Percentiles rank a stretch among this genome's conserved stretches.
Conservation (phyloP, 2,329 filamentous ascomycete species). For the Neofusicoccum laricinum region DNA sequence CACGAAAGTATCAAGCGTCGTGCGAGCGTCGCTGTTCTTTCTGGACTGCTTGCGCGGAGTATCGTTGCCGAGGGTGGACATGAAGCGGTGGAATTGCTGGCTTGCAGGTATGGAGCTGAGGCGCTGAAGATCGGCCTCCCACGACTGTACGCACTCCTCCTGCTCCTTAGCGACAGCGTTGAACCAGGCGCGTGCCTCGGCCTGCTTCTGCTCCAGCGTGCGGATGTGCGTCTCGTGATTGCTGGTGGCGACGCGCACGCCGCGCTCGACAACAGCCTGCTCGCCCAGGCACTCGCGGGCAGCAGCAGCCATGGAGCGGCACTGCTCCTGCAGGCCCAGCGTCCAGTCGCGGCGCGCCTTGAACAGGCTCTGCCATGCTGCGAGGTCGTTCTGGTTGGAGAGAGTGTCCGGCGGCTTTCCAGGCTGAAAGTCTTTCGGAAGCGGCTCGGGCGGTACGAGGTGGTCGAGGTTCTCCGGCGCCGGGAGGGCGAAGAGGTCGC, state of each 20-base stretch:
- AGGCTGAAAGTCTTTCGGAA: slow-evolving; percentile 60
- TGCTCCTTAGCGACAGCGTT: slow-evolving; percentile 67
- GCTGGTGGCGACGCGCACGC: slow-evolving; percentile 77
- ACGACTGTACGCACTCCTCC: slow-evolving; percentile 59
- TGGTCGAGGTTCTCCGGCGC: slow-evolving; percentile 49
- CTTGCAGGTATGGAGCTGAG: slow-evolving; percentile 65
- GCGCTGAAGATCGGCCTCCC: slow-evolving; percentile 66
- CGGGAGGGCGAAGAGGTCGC: slow-evolving; percentile 50
- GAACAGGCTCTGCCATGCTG: slow-evolving; percentile 87
- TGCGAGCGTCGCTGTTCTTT: slow-evolving; percentile 24
- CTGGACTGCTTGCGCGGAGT: slow-evolving; percentile 26
- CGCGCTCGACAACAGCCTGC: slow-evolving; percentile 73
- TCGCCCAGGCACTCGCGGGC: slow-evolving; percentile 67
- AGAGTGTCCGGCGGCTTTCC: slow-evolving; percentile 73
- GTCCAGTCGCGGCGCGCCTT: slow-evolving; percentile 80
- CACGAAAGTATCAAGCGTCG: slow-evolving; percentile 24
- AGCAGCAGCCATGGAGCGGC: slow-evolving; percentile 60
- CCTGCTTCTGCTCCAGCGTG: slow-evolving; percentile 67
- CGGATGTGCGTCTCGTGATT: slow-evolving; percentile 78
- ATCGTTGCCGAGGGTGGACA: slow-evolving; percentile 22
- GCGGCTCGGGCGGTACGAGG: slow-evolving; percentile 50
- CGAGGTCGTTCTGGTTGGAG: slow-evolving; percentile 72
- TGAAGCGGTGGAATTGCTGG: slow-evolving; percentile 58
- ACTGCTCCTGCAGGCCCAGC: slow-evolving; percentile 65
- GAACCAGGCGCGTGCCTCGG: slow-evolving; percentile 69